A percentile compares a stretch with the other conserved stretches of the same genome.
These are phyloP conservation scores for Fusarium tupiense DNA, from an alignment of 2,329 filamentous ascomycete species.

Conservation along the genomic window DNA sequence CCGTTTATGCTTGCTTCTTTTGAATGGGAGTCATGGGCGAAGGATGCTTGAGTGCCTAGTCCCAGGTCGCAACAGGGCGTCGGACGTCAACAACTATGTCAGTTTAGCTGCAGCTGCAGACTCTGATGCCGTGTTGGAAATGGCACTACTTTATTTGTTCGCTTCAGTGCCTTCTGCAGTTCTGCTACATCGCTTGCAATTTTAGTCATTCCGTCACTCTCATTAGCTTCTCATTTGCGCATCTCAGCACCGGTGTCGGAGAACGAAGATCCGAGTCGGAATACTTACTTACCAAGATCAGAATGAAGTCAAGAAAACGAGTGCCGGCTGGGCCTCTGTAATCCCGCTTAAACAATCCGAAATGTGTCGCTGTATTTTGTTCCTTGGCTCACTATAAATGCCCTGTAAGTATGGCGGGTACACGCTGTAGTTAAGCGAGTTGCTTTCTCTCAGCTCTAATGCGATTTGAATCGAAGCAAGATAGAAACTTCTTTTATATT, in stretches of 20 bases:
- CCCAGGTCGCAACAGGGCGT: background rate
- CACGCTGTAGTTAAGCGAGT: no score
- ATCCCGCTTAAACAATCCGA: background rate
- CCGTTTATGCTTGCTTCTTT: conserved; percentile 36
- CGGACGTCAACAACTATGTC: accelerated
- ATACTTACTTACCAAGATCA: accelerated
- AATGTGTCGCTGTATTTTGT: no score
- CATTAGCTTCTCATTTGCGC: no score
- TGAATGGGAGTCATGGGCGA: conserved; percentile 36
- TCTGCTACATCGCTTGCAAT: background rate
- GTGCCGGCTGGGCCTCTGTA: background rate
- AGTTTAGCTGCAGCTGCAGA: accelerated
- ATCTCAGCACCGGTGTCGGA: background rate
- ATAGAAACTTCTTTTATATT: accelerated
- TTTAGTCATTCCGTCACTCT: no score
- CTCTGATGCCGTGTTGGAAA: accelerated
- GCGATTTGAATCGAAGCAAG: background rate
- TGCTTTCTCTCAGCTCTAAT: no score
- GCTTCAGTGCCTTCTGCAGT: no score
- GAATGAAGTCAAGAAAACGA: background rate
- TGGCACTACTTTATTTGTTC: no score
- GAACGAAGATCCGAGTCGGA: background rate
- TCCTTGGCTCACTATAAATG: accelerated
- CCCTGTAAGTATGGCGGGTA: background rate
- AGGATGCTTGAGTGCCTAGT: background rate